Percentiles rank a stretch among this genome's conserved stretches.
Conservation (phyloP, 129 eudicot genomes). For the Ambrosia trifida region DNA sequence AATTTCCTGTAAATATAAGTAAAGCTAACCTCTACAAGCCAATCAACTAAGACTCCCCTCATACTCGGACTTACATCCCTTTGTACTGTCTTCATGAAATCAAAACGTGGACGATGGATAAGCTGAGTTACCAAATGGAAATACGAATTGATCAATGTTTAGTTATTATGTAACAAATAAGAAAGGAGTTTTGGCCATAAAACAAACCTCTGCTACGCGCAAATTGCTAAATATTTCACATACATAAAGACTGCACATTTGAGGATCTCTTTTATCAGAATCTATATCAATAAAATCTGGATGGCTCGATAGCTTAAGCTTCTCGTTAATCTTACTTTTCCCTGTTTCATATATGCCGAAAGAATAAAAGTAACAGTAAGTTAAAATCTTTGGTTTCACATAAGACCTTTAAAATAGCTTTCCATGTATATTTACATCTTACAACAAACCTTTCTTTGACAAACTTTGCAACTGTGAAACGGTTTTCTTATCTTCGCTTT, state of each 20-base stretch:
- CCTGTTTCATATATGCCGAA: slow-evolving; percentile 31
- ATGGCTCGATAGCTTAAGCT: slow-evolving; percentile 15
- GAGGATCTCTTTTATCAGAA: slow-evolving; percentile 61
- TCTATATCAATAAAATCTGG: slow-evolving; percentile 55
- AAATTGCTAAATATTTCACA: slow-evolving; percentile 58
- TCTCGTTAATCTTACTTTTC: slow-evolving; percentile 22
- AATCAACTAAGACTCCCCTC: slow-evolving; percentile 77
- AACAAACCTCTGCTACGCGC: slow-evolving; percentile 70
- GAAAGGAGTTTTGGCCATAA: slow-evolving; percentile 15
- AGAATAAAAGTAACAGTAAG: not conserved
- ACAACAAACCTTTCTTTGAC: slow-evolving; percentile 45
- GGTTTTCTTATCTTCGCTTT: slow-evolving; percentile 17
- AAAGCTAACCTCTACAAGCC: slow-evolving; percentile 83
- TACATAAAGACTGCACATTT: slow-evolving; percentile 63
- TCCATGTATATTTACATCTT: not conserved
- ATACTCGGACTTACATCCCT: slow-evolving; percentile 67
- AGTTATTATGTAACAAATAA: slow-evolving; percentile 2
- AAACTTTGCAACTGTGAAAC: slow-evolving; percentile 29
- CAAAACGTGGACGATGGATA: slow-evolving; percentile 40
- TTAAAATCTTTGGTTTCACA: slow-evolving; percentile 7
- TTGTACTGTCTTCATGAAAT: slow-evolving; percentile 65
- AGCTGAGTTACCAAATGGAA: slow-evolving; percentile 44
- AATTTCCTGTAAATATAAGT: not conserved
- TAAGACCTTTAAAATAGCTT: not conserved
- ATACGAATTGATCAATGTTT: slow-evolving; percentile 6